Evolutionary conservation across 495 filamentous ascomycete genomes (phyloP), one percentile per base, ranked within the genome.

Genomic region (Glutinoglossum americanum): DNA sequence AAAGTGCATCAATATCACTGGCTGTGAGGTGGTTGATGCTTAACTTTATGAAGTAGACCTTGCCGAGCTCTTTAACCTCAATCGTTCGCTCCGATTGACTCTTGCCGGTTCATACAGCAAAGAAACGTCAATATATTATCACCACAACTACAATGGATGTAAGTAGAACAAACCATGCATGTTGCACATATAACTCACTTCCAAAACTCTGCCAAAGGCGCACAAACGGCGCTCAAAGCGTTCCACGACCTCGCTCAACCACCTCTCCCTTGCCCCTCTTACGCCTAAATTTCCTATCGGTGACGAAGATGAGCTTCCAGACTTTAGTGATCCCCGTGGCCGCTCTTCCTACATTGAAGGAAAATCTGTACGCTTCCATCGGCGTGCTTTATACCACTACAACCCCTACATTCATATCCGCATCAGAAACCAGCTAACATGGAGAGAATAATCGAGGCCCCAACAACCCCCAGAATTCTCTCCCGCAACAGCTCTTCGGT

Each of bases 281-380:
- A 58, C 56, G 13, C 21, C 37, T 3, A 58, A 30, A 45, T 56
- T 45, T 39, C 33, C 54, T 13, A 45, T 39, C 54, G 33, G 41
- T n/a, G 54, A 56, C 32, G 54, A 56, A 27, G n/a, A 56, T 5
- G 25, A 53, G 23, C 49, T 53, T 32, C 49, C 32, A n/a, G 33
- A 56, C 25, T 13, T 56, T 25, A 39, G 33, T 21, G 54, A 56
- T 5, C 8, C 11, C 32, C 49, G 35, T 51, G 57, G 47, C 5
- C 27, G 57, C n/a, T 55, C 45, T 15, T 59, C 57, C 17, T 59
- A 59, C 26, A 54, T 59, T 27, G 28, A 56, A 35, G 57, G 57
- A 8, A 54, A 53, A 59, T 59, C 57, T 27, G 57, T 59, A 55
- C 27, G 57, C 35, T 32, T 5, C 54, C 32, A 28, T 33, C 23